A percentile compares a stretch with the other conserved stretches of the same genome.
phyloP scores from a whole-genome alignment of 1,284 basidiomycete genomes.

The Phenoliferia sp. region DNA sequence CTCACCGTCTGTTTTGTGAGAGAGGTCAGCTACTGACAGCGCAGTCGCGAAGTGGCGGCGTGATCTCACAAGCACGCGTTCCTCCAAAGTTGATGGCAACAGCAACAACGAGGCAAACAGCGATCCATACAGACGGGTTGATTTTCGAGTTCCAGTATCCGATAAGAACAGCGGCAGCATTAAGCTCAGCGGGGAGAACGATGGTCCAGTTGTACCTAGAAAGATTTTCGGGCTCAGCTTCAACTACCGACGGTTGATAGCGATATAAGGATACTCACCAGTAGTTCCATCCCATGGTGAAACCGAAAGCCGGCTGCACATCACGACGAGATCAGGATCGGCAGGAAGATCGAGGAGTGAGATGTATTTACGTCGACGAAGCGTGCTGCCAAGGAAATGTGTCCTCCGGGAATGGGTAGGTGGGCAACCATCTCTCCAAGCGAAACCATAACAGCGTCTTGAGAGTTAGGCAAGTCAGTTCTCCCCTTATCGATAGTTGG shows the following conservation, averaged over 20 bases:
- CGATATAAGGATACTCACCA: no score
- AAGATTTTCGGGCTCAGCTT: no score
- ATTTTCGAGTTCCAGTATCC: constrained; percentile 44
- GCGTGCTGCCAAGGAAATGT: constrained; percentile 70
- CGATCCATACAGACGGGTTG: constrained; percentile 71
- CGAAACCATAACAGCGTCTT: constrained; percentile 43
- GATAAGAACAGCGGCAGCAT: constrained; percentile 41
- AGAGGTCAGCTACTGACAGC: no score
- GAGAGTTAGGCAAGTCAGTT: no score
- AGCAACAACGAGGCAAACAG: constrained; percentile 65
- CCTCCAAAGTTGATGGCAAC: constrained; percentile 63
- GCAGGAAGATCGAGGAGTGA: not conserved
- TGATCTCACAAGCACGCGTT: constrained; percentile 49
- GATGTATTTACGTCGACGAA: constrained; percentile 55
- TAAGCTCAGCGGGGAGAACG: constrained; percentile 45
- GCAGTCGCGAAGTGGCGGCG: no score
- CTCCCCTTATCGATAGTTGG: no score
- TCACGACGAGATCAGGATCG: not conserved
- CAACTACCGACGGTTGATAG: no score
- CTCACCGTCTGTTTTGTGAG: constrained; percentile 49
- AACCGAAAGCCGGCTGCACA: constrained; percentile 59
- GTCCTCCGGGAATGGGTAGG: constrained; percentile 58
- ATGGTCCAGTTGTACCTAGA: constrained; percentile 37
- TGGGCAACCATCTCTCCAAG: constrained; percentile 60
- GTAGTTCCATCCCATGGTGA: constrained; percentile 77